phyloP scores from a whole-genome alignment of 805 yeast genomes.

The Cyberlindnera misumaiensis region DNA sequence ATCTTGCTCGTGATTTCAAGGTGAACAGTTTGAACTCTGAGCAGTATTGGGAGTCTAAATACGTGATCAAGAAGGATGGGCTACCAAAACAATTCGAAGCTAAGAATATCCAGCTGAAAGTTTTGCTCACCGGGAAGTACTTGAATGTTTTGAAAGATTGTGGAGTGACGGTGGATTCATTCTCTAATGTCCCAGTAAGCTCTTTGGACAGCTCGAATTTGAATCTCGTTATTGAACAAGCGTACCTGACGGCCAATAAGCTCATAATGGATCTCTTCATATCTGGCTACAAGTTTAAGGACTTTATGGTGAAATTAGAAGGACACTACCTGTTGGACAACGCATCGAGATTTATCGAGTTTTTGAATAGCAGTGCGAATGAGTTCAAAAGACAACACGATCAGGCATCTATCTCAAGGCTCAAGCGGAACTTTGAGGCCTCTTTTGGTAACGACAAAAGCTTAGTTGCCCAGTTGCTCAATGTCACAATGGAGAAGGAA shows the following conservation, averaged over 20 bases:
- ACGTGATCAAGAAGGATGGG: conserved; percentile 67
- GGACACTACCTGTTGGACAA: conserved; percentile 50
- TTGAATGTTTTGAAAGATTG: conserved; percentile 65
- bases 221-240: conserved; percentile 47
- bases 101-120: conserved; percentile 49
- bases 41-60: conserved; percentile 70
- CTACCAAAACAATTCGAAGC: conserved; percentile 57
- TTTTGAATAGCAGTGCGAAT: conserved; percentile 41
- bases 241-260: conserved; percentile 62
- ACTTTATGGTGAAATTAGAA: conserved; percentile 44
- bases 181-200: conserved; percentile 23
- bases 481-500: conserved; percentile 35
- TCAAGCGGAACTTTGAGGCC: conserved; percentile 27
- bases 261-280: conserved; percentile 50
- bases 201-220: conserved; percentile 37
- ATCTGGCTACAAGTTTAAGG: conserved; percentile 49
- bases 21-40: conserved; percentile 37
- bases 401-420: conserved; percentile 24
- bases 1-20: conserved; percentile 20
- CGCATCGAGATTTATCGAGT: conserved; percentile 43
- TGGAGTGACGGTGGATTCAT: conserved; percentile 32
- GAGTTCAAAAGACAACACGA: conserved; percentile 42
- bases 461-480: conserved; percentile 24
- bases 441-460: conserved; percentile 13
- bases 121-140: conserved; percentile 79